Conservation (phyloP, 31 red algal species). For the Endocladia muricata region DNA sequence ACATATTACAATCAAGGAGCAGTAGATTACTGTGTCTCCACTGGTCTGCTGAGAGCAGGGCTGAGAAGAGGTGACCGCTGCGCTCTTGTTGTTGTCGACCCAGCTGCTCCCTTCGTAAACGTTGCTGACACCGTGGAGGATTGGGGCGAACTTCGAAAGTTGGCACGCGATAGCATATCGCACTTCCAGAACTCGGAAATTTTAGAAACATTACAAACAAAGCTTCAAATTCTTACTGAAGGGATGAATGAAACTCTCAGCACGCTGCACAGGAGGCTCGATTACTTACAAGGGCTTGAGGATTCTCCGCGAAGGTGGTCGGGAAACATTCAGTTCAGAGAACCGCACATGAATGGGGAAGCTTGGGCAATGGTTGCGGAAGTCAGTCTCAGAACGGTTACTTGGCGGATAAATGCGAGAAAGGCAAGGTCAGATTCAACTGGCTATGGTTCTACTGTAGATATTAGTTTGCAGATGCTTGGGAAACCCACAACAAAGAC, state of each 20-base stretch:
- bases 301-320: constrained; percentile 57
- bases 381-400: constrained; percentile 48
- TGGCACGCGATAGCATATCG: constrained; percentile 27
- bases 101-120: constrained; percentile 54
- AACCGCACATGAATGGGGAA: constrained; percentile 55
- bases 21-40: constrained; percentile 48
- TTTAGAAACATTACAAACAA: constrained; percentile 32
- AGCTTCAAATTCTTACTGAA: constrained; percentile 35
- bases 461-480: constrained; percentile 68
- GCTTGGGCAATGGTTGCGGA: constrained; percentile 50
- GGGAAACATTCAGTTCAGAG: constrained; percentile 49
- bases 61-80: neutral
- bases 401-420: constrained; percentile 56
- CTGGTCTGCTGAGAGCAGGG: constrained; percentile 10
- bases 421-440: constrained; percentile 39
- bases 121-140: constrained; percentile 42
- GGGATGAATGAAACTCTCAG: constrained; percentile 31
- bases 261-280: constrained; percentile 24
- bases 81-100: constrained; percentile 43
- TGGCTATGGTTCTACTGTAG: constrained; percentile 37
- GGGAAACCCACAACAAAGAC: constrained; percentile 34
- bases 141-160: constrained; percentile 34
- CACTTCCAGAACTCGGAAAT: constrained; percentile 53
- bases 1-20: constrained; percentile 34
- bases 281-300: constrained; percentile 34